Evolutionary conservation across 2,329 filamentous ascomycete genomes (phyloP), one percentile per base, ranked within the genome.

Genomic region (Aspergillus oerlinghausenensis): DNA sequence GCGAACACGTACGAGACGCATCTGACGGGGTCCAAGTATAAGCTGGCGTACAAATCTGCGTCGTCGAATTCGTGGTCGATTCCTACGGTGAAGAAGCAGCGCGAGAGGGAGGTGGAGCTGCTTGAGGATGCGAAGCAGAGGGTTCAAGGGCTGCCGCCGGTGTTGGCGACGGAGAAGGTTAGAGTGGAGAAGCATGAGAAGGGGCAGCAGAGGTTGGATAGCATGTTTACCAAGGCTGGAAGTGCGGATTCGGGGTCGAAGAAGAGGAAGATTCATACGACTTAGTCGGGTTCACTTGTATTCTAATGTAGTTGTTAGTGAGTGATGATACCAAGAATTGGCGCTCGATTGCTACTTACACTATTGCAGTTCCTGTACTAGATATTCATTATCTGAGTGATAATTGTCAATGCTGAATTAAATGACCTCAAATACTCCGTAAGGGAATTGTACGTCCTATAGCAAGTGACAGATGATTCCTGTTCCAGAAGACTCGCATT

Each of bases 1-100:
- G 70, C 70, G 17, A 74, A 73, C 47, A 71, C 70, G 1, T 73
- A 74, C 53, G 67, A 71, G 55, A 73, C 71, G 9, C 64, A 67
- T 51, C 58, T 73, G 10, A 63, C 62, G 9, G 71, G 70, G 1
- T 68, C 69, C 4, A 73, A 73, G 55, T 73, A 73, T 53, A 74
- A 73, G 56, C 60, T 73, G 50, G 70, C 70, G 29, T 70, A 73
- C 51, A 73, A 70, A 51, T 63, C 62, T 2, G 64, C 61, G 5
- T 55, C 61, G 7, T 63, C 66, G 8, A 63, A 62, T n/a, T 65
- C 68, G 4, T 73, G 70, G 72, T 73, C 70, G 1, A 63, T 73
- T 3, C 67, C 68, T 1, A 72, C 70, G 0, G 69, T 74, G 14
- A 71, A 66, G 54, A 68, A 60, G 23, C 72, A 73, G 57, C 62